Percentiles rank a stretch among this genome's conserved stretches.
phyloP scores from a whole-genome alignment of 108 stramenopile genomes.

The Schizochytrium sp. region DNA sequence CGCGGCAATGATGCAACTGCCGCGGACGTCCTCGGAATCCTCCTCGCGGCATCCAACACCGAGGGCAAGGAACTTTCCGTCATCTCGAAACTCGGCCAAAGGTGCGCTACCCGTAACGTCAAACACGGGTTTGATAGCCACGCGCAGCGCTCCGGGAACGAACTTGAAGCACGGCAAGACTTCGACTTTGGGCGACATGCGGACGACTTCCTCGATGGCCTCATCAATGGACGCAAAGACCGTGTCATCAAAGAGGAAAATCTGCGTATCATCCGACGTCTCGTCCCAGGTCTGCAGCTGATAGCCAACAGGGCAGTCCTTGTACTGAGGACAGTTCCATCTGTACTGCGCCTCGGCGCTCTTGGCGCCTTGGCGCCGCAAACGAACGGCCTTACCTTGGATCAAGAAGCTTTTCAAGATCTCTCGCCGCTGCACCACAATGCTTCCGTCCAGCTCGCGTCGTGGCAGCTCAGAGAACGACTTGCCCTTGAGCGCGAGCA shows the following conservation, averaged over 20 bases:
- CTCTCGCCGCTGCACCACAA: background rate
- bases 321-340: slow-evolving; percentile 9
- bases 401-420: background rate
- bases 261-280: background rate
- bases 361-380: background rate
- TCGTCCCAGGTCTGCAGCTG: background rate
- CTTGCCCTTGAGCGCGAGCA: background rate
- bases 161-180: background rate
- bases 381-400: background rate
- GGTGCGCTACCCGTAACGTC: background rate
- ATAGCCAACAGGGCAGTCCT: background rate
- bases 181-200: background rate
- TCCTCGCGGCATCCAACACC: background rate
- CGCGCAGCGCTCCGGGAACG: background rate
- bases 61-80: background rate
- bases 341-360: background rate
- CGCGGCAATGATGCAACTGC: background rate
- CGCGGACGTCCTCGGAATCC: background rate
- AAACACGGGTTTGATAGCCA: background rate
- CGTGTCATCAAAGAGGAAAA: background rate
- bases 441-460: background rate
- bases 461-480: background rate
- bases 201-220: background rate
- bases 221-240: background rate
- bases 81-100: background rate